These are phyloP conservation scores for Recurvomyces mirabilis DNA, from an alignment of 495 filamentous ascomycete genomes.

Conservation along the genomic window DNA sequence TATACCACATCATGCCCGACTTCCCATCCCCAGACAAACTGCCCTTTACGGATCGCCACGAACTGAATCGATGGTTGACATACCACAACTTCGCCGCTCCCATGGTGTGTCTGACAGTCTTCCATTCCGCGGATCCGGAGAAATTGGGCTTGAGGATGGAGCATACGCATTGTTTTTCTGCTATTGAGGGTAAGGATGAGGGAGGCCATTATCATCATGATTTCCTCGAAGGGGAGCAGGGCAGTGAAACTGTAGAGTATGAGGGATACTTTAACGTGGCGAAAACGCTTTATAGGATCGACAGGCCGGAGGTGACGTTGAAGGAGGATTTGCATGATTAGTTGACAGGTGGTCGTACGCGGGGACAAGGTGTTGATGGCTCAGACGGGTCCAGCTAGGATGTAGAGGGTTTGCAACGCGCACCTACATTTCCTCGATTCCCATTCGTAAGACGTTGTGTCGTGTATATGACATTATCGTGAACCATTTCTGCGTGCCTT, in stretches of 20 bases:
- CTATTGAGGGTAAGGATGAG: constrained; percentile 9
- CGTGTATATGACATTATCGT: no score
- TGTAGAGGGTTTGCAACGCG: no score
- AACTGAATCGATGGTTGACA: constrained; percentile 15
- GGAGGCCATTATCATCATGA: constrained; percentile 19
- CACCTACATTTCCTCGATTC: no score
- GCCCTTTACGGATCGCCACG: constrained; percentile 7
- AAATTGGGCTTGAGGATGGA: constrained; percentile 17
- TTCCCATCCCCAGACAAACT: constrained; percentile 8
- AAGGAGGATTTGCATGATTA: constrained; percentile 13
- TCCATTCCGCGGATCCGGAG: constrained; percentile 17
- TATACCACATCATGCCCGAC: constrained; percentile 18
- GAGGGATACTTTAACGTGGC: constrained; percentile 18
- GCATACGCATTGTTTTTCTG: constrained; percentile 19
- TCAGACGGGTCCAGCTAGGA: no score
- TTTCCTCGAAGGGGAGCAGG: constrained; percentile 1
- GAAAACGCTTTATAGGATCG: constrained; percentile 14
- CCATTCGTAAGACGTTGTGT: no score
- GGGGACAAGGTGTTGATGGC: no score
- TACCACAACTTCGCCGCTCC: constrained; percentile 16
- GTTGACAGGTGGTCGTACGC: no score
- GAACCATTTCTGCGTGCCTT: no score
- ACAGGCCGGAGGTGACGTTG: constrained; percentile 8
- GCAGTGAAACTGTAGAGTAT: constrained; percentile 13
- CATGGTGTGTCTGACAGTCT: constrained; percentile 17